phyloP scores from a whole-genome alignment of 345 rosid genomes.

The Heritiera littoralis region DNA sequence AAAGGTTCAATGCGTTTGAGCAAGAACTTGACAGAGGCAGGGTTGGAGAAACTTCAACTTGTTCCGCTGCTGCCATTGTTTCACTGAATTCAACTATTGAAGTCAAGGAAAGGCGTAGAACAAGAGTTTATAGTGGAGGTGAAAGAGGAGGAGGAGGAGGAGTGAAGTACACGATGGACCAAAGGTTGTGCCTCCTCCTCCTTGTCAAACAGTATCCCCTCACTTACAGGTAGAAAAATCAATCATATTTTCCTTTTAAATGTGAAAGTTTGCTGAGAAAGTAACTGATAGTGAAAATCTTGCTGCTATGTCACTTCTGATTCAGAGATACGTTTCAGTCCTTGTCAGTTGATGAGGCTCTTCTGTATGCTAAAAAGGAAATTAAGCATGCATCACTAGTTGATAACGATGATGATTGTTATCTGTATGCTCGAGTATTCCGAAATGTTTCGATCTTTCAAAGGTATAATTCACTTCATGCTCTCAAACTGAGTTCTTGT shows the following conservation, averaged over 20 bases:
- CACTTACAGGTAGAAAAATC: slow-evolving; percentile 50
- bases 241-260: not conserved
- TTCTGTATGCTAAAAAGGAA: slow-evolving; percentile 66
- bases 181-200: slow-evolving; percentile 39
- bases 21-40: slow-evolving; percentile 39
- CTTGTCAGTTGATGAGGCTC: slow-evolving; percentile 61
- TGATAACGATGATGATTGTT: slow-evolving; percentile 43
- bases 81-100: slow-evolving; percentile 40
- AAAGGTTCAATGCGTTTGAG: slow-evolving; percentile 49
- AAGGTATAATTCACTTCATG: slow-evolving; percentile 44
- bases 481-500: not conserved
- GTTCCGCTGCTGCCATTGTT: slow-evolving; percentile 34
- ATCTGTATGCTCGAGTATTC: slow-evolving; percentile 59
- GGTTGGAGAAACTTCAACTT: slow-evolving; percentile 31
- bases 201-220: slow-evolving; percentile 32
- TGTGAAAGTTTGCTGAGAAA: not conserved
- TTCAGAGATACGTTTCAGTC: slow-evolving; percentile 63
- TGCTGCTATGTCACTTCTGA: slow-evolving; percentile 8
- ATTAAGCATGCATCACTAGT: slow-evolving; percentile 50
- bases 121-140: slow-evolving; percentile 10
- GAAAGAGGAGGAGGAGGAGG: slow-evolving; percentile 34
- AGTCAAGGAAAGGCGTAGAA: slow-evolving; percentile 23
- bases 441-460: slow-evolving; percentile 66
- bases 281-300: slow-evolving; percentile 2
- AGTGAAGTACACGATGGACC: slow-evolving; percentile 32